Conservation (phyloP, 2,329 filamentous ascomycete genomes). For the Paecilomyces formosus region DNA sequence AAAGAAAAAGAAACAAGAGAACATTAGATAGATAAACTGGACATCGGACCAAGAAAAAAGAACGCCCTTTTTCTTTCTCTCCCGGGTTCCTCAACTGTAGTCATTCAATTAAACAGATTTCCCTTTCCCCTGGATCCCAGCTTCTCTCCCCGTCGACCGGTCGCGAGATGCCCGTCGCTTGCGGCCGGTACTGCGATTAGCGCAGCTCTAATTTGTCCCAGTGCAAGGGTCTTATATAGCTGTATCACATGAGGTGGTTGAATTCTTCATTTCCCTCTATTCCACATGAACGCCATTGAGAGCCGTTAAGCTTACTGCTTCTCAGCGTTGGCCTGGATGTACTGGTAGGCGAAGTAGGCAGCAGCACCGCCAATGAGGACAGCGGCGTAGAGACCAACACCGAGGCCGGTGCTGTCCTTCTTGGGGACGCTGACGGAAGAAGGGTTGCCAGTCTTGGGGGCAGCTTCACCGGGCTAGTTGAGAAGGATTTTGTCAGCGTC, state of each 20-base stretch:
- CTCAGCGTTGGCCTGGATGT: constrained; percentile 51
- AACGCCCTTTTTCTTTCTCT: background rate
- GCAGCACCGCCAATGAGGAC: constrained; percentile 68
- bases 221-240: background rate
- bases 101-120: background rate
- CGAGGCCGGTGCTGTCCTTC: constrained; percentile 43
- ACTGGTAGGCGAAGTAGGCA: constrained; percentile 80
- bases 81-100: background rate
- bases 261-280: background rate
- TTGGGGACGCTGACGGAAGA: constrained; percentile 32
- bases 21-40: background rate
- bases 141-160: background rate
- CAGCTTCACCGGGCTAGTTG: constrained; percentile 63
- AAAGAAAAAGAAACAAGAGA: background rate
- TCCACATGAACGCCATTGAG: background rate
- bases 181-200: background rate
- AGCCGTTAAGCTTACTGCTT: constrained; percentile 10
- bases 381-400: constrained; percentile 74
- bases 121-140: background rate
- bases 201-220: background rate
- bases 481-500: constrained; percentile 1
- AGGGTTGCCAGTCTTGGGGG: constrained; percentile 53
- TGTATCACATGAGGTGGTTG: background rate
- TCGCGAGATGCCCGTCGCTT: background rate
- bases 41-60: constrained; percentile 1